Conservation (phyloP, 768 basidiomycete genomes). For the Royoungia palumana region DNA sequence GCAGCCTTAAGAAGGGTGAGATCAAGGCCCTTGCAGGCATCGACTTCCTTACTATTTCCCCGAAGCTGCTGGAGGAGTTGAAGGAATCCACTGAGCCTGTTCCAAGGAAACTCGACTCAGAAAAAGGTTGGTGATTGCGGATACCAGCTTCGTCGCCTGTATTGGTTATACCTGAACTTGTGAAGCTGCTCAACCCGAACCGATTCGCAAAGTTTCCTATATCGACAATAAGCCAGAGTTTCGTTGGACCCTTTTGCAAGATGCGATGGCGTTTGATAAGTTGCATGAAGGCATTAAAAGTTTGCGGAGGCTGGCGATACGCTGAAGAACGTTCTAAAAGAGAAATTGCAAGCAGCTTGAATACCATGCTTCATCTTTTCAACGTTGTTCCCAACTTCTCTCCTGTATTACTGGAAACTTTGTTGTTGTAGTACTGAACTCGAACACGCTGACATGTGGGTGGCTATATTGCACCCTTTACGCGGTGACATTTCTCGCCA, state of each 20-base stretch:
- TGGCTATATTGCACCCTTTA: too few species aligned
- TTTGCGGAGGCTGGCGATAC: constrained; percentile 90
- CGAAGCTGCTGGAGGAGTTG: constrained; percentile 83
- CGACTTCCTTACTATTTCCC: constrained; percentile 94
- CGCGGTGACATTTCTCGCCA: too few species aligned
- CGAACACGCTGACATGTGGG: too few species aligned
- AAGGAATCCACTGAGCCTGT: constrained; percentile 68
- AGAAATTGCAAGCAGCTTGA: constrained; percentile 44
- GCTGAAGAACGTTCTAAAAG: constrained; percentile 75
- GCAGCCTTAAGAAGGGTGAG: constrained; percentile 62
- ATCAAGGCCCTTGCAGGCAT: constrained; percentile 92
- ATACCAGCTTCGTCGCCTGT: too few species aligned
- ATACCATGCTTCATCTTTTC: too few species aligned
- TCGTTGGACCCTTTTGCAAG: constrained; percentile 86
- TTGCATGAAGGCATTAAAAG: constrained; percentile 95
- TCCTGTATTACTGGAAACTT: too few species aligned
- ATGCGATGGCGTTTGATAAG: constrained; percentile 94
- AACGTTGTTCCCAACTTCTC: too few species aligned
- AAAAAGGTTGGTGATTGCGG: constrained; percentile 42
- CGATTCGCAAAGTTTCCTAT: constrained; percentile 75
- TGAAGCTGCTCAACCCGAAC: constrained; percentile 54
- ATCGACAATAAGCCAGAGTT: constrained; percentile 91
- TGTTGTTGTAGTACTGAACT: too few species aligned
- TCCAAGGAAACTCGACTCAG: constrained; percentile 76
- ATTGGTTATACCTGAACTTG: not conserved